These are phyloP conservation scores for Candida argentea DNA, from an alignment of 805 yeast species.

Conservation along the genomic window DNA sequence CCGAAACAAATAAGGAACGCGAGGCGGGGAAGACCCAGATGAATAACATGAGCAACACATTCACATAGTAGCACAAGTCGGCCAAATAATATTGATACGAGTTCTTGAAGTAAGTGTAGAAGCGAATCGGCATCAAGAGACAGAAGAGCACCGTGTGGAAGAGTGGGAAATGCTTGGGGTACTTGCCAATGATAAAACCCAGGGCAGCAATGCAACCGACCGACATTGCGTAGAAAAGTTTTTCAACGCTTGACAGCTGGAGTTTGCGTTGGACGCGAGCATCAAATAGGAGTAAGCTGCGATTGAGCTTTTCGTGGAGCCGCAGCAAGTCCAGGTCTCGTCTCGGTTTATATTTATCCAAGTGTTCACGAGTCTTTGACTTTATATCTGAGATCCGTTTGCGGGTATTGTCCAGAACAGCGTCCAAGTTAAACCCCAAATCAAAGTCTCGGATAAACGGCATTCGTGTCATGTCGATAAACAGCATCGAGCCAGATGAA, in stretches of 20 bases:
- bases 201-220: constrained; percentile 55
- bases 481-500: constrained; percentile 16
- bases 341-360: constrained; percentile 15
- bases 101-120: constrained; percentile 69
- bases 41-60: constrained; percentile 53
- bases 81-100: constrained; percentile 83
- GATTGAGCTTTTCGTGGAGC: constrained; percentile 23
- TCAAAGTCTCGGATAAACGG: constrained; percentile 32
- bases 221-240: constrained; percentile 69
- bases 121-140: constrained; percentile 72
- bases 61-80: constrained; percentile 89
- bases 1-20: constrained; percentile 61
- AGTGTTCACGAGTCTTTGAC: constrained; percentile 20
- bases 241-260: constrained; percentile 42
- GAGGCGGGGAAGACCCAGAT: constrained; percentile 81
- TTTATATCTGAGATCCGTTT: constrained; percentile 27
- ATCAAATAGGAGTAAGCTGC: constrained; percentile 25
- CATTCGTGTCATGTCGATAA: constrained; percentile 27
- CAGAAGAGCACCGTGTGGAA: constrained; percentile 55
- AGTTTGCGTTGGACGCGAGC: constrained; percentile 23
- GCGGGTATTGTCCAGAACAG: constrained; percentile 25
- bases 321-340: constrained; percentile 15
- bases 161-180: constrained; percentile 69
- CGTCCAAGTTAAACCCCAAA: constrained; percentile 29
- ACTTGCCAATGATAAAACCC: constrained; percentile 70